Evolutionary conservation across 179 eudicot species (phyloP), one percentile per base, ranked within the genome.

Genomic region (Beta corolliflora): DNA sequence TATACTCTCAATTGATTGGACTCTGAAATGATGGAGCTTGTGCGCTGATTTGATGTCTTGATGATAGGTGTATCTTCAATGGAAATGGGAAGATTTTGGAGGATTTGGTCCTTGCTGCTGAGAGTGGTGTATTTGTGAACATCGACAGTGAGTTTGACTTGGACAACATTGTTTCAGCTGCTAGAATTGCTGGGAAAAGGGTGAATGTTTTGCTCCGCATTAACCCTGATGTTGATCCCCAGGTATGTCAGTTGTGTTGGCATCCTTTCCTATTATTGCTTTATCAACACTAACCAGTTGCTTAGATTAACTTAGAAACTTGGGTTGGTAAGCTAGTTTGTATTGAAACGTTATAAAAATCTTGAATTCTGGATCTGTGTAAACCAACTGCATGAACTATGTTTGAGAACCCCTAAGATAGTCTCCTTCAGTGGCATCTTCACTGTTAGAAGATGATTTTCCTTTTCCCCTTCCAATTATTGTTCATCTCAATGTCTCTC

Each of bases 141-240:
- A 79, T 97, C 81, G 98, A 97, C 77, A 97, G 99, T 80, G 99
- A 94, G 80, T 97, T 97, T 85, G 99, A 97, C 81, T 83, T 97
- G 88, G 98, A 97, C 60, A 94, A 97, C 79, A 97, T 97, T 75
- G 91, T 97, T 16, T 80, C 93, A 16, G 99, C 99, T 81, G 91
- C 97, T 84, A 93, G 91, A 89, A 88, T 94, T 82, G 78, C 97
- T 29, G 94, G 95, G 79, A 94, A 94, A 85, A 90, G 75, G 82
- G 95, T 94, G 75, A 94, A 94, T 81, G 98, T 97, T 60, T 83
- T 97, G 78, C 95, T 97, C 71, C 92, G 98, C 18, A 97, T 97
- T 77, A 96, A 96, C 87, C 99, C 98, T 5, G 98, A 97, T 84
- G 97, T 94, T 65, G 98, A 97, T 80, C 99, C 98, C 78, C 98